Base-by-base conservation (phyloP, 2,329 filamentous ascomycete genomes). In the Fusarium begoniae region DNA sequence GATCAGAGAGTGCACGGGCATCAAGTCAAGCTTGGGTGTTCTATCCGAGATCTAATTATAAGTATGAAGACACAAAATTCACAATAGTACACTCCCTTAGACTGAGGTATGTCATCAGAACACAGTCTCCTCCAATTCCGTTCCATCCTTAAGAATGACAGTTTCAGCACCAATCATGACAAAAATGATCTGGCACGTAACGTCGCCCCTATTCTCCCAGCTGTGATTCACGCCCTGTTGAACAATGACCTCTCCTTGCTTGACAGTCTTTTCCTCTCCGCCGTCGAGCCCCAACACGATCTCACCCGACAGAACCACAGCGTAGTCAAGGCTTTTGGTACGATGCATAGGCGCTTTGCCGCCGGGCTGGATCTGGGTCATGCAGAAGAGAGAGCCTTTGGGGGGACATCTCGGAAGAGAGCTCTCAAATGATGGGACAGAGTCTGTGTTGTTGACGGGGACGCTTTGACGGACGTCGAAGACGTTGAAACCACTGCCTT, bases 191-290 rank as follows among this genome's bases (percentile, higher is more conserved):
- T 82, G 78, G 55, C 83, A 85, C 22, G 80, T 69, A 51, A 82
- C 80, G 5, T 79, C 70, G 0, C 80, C 79, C 22, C 81, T 78
- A 65, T 87, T 87, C 22, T 80, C 75, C 84, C 85, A 88, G 17
- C 78, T 76, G 75, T 88, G 86, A 62, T 83, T 85, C 14, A 80
- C 81, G 1, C 85, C 85, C 45, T 82, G 78, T 74, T 85, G 82
- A 1, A 86, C 78, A 40, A 85, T 76, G n/a, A 82, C 72, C 48
- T 86, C 84, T 17, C 84, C 84, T 5, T 76, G 73, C 35, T 66
- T 68, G 5, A 85, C 32, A 9, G 76, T 79, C 68, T 78, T 84
- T 75, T 84, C 83, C 55, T 83, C 83, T 11, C 84, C 84, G 8
- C 79, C 75, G 66, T 86, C 85, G 3, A 87, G 79, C 10, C 65